Percentiles rank a stretch among this genome's conserved stretches.
These are phyloP conservation scores for Chimonanthus salicifolius DNA, from an alignment of 164 flowering plant species.

Conservation along the genomic window DNA sequence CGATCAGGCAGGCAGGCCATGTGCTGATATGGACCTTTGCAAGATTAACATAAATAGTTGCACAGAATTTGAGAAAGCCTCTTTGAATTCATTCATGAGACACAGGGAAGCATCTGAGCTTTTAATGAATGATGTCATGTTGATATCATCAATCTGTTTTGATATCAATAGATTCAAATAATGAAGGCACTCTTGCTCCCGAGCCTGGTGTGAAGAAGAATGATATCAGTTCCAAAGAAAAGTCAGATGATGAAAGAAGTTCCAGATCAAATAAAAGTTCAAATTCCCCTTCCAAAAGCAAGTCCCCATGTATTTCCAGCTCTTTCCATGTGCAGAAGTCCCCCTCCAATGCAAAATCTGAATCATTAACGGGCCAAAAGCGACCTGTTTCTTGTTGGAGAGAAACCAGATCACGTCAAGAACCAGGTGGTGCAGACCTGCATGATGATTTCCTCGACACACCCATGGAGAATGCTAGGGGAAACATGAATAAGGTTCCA, in stretches of 20 bases:
- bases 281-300: conserved; percentile 16
- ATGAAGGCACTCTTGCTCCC: conserved; percentile 13
- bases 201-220: conserved; percentile 20
- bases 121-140: background rate
- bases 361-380: conserved; percentile 41
- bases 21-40: no score
- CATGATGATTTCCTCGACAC: conserved; percentile 96
- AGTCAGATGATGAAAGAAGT: conserved; percentile 25
- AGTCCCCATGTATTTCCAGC: conserved; percentile 20
- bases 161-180: conserved; percentile 21
- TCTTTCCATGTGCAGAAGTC: conserved; percentile 22
- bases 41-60: background rate
- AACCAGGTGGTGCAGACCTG: conserved; percentile 59
- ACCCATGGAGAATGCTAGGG: conserved; percentile 64
- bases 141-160: background rate
- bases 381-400: conserved; percentile 65
- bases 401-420: conserved; percentile 61
- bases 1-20: no score
- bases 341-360: conserved; percentile 21
- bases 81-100: background rate
- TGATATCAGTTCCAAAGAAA: conserved; percentile 15
- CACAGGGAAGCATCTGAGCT: background rate
- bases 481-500: conserved; percentile 36
- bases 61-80: background rate
- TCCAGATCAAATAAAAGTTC: conserved; percentile 17